Base-by-base conservation (phyloP, 2,329 filamentous ascomycete genomes). In the Cytospora leucostoma region DNA sequence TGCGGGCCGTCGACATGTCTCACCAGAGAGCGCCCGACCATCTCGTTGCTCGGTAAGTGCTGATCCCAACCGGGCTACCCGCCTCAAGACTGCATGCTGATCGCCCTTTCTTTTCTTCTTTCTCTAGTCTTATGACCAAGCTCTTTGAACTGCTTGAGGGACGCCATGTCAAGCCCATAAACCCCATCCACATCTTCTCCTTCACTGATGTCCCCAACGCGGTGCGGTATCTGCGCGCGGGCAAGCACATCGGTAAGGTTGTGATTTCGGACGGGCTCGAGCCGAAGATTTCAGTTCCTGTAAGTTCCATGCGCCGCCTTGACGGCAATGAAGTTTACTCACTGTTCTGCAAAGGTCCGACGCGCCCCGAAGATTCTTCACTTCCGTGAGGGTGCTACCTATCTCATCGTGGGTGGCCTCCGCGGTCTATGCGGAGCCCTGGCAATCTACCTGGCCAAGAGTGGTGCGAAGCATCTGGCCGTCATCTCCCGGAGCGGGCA, bases 21-120 rank as follows among this genome's bases (percentile, higher is more conserved):
- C 78, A 78, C 64, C 79, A 79, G 64, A 71, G 73, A 3, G 75
- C 75, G 10, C 76, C 70, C 19, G 72, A 77, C 37, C 66, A 70
- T 19, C 65, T 65, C 15, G 5, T 51, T 17, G 47, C 10, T 17
- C 10, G 47, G n/a, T 51, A 11, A 19, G 10, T 19, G 27, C 27
- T 27, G 27, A 3, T 27, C 2, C 27, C 27, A 27, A 27, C 27
- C 27, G 27, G 27, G 2, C 27, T 27, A 27, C n/a, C n/a, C n/a
- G 15, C 27, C 47, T 15, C 2, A 7, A 37, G 2, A 7, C 47
- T 15, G 10, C 47, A 8, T 10, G 15, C 27, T 32, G 10, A 11
- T 15, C 2, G 10, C n/a, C 47, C n/a, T 51, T 51, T 8, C 10
- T 51, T 32, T 17, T 51, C 8, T 19, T 51, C 10, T 32, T 51